Evolutionary conservation across 352 stramenopile species (phyloP).

Genomic region (Globisporangium mamillatum): DNA sequence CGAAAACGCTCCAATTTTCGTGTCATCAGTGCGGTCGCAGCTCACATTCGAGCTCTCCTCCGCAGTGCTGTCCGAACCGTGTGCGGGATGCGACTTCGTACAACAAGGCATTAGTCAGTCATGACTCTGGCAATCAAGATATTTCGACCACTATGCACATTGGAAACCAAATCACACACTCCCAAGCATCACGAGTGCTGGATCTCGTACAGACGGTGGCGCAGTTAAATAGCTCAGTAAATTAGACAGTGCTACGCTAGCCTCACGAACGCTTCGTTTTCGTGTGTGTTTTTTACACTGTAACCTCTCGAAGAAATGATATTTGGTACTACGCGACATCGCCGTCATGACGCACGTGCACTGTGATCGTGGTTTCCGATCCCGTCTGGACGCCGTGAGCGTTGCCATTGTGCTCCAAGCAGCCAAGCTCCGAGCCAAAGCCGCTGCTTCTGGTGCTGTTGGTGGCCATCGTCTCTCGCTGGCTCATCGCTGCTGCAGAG

Average conservation of each 20-base stretch:
- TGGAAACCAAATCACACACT: no score
- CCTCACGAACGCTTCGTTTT: background rate
- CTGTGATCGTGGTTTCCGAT: slow-evolving; percentile 4
- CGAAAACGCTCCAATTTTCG: no score
- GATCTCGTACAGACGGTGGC: background rate
- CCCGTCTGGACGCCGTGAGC: background rate
- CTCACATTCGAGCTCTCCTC: background rate
- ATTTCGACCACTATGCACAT: no score
- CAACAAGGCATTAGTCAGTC: background rate
- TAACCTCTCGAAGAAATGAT: background rate
- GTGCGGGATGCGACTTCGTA: background rate
- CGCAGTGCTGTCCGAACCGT: background rate
- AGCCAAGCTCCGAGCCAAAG: slow-evolving; percentile 3
- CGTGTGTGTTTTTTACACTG: background rate
- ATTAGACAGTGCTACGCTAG: background rate
- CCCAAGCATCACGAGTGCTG: background rate
- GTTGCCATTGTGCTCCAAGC: background rate
- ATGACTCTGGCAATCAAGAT: background rate
- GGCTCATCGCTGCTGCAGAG: background rate
- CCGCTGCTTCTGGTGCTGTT: background rate
- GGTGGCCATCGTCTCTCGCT: slow-evolving; percentile 5
- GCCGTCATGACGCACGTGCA: background rate
- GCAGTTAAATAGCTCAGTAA: background rate
- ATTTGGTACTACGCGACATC: background rate
- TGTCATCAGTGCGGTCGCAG: background rate